Base-by-base conservation (phyloP, 306 rosid genomes). In the Carpinus fangiana region DNA sequence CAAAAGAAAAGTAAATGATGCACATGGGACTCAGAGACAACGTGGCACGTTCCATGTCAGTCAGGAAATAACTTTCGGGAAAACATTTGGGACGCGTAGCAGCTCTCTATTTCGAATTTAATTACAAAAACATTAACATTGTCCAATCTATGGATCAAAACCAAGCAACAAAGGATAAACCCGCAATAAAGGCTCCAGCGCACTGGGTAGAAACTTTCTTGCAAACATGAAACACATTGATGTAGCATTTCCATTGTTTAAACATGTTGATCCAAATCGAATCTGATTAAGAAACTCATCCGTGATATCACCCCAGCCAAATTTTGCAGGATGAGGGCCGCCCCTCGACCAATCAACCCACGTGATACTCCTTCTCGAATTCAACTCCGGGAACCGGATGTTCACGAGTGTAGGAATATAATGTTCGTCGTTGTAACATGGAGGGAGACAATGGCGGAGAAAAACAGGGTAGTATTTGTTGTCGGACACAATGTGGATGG, bases 291-390 rank as follows among this genome's bases (percentile, higher is more conserved):
- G 60, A 71, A 90, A 74, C 84, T 86, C 91, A 16, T 85, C 73
- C 0, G 82, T 79, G 5, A 88, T 67, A 43, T 85, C 85, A 12
- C 16, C 46, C 81, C 83, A 26, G 1, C 78, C 81, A 77, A 82
- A 87, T 8, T 18, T 81, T 3, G 73, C 8, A 2, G 94, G 97
- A 70, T 88, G 93, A 73, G 94, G 46, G 4, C 97, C 92, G 3
- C 79, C 84, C 45, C 65, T 86, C 0, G 94, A 86, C 92, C 94
- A 88, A 75, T 91, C 97, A 28, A 91, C 91, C 88, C 87, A 88
- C 8, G 97, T 90, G 8, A 88, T 26, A 45, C 73, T 79, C 69
- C 84, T 72, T 13, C 84, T 86, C 0, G 90, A 80, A 73, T 78
- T 91, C 64, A 74, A 7, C 26, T 76, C 56, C 5, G 68, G 45